Base-by-base conservation (phyloP, 345 rosid species). In the Lenwebbia sp. region DNA sequence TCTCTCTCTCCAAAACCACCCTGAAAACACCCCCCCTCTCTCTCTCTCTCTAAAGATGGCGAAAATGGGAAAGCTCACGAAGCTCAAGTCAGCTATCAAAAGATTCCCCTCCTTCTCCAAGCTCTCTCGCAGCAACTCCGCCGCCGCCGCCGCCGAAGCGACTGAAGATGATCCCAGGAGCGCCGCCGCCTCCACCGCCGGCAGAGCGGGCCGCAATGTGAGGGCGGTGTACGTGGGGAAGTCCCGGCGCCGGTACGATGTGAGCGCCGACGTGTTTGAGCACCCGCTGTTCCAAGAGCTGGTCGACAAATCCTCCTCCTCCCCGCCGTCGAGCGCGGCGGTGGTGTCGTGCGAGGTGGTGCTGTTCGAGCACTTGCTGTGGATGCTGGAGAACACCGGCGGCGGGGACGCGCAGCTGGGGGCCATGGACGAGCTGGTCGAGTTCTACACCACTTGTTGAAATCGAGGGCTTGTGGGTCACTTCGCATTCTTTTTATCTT, bases 41-140 rank as follows among this genome's bases (percentile, higher is more conserved):
- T 40, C 65, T 37, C 53, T 25, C 44, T 82, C 84, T 60, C 60
- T 56, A 21, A 62, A 50, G 47, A 97, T 97, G 99, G 98, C 93
- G 52, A 95, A 92, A 87, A 89, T 83, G 13, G 97, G 94, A 54
- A 96, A 93, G 92, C 88, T 97, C 37, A 96, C 94, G 10, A 95
- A 93, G 90, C 97, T 97, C 81, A 96, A 94, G 92, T 96, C 99
- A 49, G 99, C 99, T 49, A 94, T 96, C 50, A 97, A 92, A 89
- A 91, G 93, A 89, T 91, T 93, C 94, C 98, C 99, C 54, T 97
- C 99, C 26, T 92, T 97, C 88, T 83, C 94, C 53, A 92, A 90
- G 90, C 92, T 85, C 50, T 84, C 76, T 28, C 92, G 91, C 75
- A 87, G 86, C 84, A 57, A 76, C 85, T 55, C 88, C 82, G 85